Conservation (phyloP, 2,329 filamentous ascomycete genomes). For the Pseudogymnoascus sp. region DNA sequence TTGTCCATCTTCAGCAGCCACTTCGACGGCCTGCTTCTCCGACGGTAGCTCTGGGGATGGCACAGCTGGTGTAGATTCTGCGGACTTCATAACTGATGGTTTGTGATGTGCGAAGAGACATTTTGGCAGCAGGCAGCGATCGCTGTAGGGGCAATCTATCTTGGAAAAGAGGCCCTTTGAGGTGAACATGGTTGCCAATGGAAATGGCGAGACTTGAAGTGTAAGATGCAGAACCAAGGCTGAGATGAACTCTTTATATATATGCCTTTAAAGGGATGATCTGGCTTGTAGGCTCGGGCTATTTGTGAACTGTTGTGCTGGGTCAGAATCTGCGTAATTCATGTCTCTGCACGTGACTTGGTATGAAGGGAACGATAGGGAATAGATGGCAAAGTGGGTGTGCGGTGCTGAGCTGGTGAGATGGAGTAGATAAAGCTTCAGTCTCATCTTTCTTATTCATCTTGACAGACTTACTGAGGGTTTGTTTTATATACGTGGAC, state of each 20-base stretch:
- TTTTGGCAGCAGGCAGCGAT: constrained; percentile 26
- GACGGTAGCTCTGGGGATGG: background rate
- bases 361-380: background rate
- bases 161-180: constrained; percentile 27
- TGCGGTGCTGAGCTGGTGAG: background rate
- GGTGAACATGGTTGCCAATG: constrained; percentile 25
- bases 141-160: constrained; percentile 25
- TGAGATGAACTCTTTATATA: background rate
- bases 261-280: background rate
- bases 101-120: constrained; percentile 27
- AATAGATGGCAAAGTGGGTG: background rate
- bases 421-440: background rate
- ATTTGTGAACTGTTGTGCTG: background rate
- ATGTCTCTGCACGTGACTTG: background rate
- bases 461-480: background rate
- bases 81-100: background rate
- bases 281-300: background rate
- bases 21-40: background rate
- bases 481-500: background rate
- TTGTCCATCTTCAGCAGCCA: constrained; percentile 26
- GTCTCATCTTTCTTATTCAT: background rate
- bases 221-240: background rate
- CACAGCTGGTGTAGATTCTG: background rate
- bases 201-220: background rate
- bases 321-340: constrained; percentile 4